Conservation (phyloP, 352 stramenopile species). For the Thalassiosira sp. region DNA sequence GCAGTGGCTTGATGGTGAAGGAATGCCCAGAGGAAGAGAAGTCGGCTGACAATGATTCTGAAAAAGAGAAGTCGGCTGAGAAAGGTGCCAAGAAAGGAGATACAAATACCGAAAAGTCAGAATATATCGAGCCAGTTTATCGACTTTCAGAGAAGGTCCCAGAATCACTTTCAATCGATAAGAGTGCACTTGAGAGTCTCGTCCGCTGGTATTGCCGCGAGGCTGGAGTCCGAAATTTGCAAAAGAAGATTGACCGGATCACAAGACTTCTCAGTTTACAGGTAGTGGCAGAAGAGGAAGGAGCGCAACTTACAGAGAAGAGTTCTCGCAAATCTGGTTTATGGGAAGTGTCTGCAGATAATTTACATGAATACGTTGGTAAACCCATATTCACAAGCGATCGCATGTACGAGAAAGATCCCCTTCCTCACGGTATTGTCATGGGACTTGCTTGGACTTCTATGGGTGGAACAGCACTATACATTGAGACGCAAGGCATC, state of each 20-base stretch:
- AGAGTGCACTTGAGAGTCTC: constrained; percentile 88
- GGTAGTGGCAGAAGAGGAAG: constrained; percentile 88
- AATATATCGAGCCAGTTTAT: constrained; percentile 44
- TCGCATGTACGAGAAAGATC: constrained; percentile 92
- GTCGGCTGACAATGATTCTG: constrained; percentile 7
- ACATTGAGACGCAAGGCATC: constrained; percentile 92
- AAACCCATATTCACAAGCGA: constrained; percentile 97
- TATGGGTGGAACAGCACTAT: constrained; percentile 97
- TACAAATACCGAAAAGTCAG: constrained; percentile 13
- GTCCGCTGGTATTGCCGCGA: constrained; percentile 94
- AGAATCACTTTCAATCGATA: constrained; percentile 89
- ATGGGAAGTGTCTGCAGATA: constrained; percentile 91
- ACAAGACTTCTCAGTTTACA: constrained; percentile 97
- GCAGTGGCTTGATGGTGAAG: constrained; percentile 86
- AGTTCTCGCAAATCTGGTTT: constrained; percentile 74
- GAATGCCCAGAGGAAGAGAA: constrained; percentile 19
- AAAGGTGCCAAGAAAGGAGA: constrained; percentile 9
- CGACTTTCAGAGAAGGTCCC: constrained; percentile 73
- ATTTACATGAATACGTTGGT: constrained; percentile 97
- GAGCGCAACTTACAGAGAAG: constrained; percentile 67
- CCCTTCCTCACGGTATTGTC: constrained; percentile 89
- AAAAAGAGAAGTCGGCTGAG: constrained; percentile 12
- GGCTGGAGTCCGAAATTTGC: constrained; percentile 95
- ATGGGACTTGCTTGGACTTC: constrained; percentile 98
- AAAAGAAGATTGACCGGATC: constrained; percentile 98